A percentile compares a stretch with the other conserved stretches of the same genome.
phyloP scores from a whole-genome alignment of 208 protist species.

The Leishmania lainsoni region DNA sequence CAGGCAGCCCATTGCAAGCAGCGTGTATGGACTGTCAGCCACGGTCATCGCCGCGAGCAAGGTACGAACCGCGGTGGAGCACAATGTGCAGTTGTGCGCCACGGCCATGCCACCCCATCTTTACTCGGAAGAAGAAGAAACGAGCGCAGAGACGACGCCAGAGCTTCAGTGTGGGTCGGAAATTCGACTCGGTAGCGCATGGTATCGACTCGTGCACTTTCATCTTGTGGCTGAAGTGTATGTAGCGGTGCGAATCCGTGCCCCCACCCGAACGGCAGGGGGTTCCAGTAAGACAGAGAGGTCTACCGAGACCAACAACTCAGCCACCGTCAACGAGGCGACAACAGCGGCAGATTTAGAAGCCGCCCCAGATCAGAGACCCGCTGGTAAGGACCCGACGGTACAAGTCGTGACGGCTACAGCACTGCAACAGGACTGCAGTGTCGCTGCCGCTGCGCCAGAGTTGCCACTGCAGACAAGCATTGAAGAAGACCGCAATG shows the following conservation, averaged over 20 bases:
- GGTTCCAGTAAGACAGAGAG: not conserved
- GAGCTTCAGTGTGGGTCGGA: slow-evolving; percentile 51
- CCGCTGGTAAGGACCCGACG: not conserved
- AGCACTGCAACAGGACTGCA: not conserved
- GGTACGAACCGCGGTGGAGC: slow-evolving; percentile 47
- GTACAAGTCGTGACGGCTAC: not conserved
- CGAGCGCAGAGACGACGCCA: slow-evolving; percentile 18
- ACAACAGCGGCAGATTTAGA: not conserved
- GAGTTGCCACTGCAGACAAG: not conserved
- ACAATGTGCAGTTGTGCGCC: slow-evolving; percentile 35
- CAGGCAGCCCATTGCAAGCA: slow-evolving; percentile 54
- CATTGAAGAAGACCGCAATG: not conserved
- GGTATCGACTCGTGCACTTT: slow-evolving; percentile 55
- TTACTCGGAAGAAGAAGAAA: not conserved
- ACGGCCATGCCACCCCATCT: slow-evolving; percentile 15
- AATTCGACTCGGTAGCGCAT: slow-evolving; percentile 35
- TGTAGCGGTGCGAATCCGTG: slow-evolving; percentile 47
- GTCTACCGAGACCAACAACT: not conserved
- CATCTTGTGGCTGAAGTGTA: slow-evolving; percentile 76
- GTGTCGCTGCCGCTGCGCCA: slow-evolving; percentile 1
- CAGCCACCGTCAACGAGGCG: not conserved
- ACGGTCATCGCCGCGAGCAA: slow-evolving; percentile 45
- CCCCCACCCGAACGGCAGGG: slow-evolving; percentile 1
- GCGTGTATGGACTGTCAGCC: slow-evolving; percentile 50
- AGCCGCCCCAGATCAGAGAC: not conserved